Evolutionary conservation across 1,139 yeast genomes (phyloP), one percentile per base, ranked within the genome.

Genomic region (Eremothecium gossypii): DNA sequence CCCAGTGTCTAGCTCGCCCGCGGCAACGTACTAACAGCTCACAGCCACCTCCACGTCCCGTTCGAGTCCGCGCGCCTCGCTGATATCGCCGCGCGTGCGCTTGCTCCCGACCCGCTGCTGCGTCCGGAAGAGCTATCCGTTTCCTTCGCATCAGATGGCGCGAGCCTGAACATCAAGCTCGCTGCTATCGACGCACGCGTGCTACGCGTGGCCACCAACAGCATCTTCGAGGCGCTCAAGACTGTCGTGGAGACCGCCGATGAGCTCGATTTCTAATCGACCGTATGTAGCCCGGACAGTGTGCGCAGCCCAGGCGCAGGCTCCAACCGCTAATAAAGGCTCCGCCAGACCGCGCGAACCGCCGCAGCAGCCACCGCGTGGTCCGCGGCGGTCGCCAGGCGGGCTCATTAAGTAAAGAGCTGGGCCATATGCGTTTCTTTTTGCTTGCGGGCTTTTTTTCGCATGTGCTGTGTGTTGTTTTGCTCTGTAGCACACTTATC

Each of bases 21-120:
- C 31, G 13, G 13, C 31, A 29, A 4, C 8, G 7, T 35, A 9
- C 27, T 36, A 33, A 38, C 45, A 29, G 3, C 17, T 26, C 33
- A 14, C 44, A 70, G 76, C 40, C 56, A 64, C 28, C 55, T 79
- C 12, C 60, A 62, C 26, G 67, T 85, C 10, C 96, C 96, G 11
- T 82, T 86, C 53, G 74, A 73, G 49, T 67, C 69, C 5, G 57
- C 55, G 1, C 56, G 64, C 32, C 93, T 84, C 53, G 91, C 95
- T 0, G 43, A 45, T 4, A 77, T 83, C 2, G 91, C 93, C 0
- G 54, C 64, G 36, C 64, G 67, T 12, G 68, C 86, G 1, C 67
- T 87, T 26, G 54, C 66, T 1, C 95, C 94, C 0, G 96, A 86
- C 57, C 94, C 95, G 1, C 79, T 83, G 27, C 67, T 86, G 47